Conservation (phyloP, 2,329 filamentous ascomycete genomes). For the Fusarium sp. region DNA sequence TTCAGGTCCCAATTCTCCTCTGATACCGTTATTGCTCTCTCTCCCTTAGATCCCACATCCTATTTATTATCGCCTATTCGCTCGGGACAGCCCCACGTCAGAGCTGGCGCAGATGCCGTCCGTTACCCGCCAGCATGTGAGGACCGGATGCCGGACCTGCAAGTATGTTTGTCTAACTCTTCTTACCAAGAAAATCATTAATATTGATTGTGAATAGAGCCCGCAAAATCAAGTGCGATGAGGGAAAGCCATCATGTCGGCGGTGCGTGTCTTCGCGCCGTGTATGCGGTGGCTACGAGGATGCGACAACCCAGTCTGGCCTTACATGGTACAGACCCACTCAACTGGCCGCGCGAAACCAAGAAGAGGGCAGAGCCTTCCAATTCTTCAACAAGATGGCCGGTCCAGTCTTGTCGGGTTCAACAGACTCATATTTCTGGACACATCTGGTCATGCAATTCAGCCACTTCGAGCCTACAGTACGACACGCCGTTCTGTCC, state of each 20-base stretch:
- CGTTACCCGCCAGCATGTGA: not conserved
- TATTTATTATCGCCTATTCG: not conserved
- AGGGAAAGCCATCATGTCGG: slow-evolving; percentile 2
- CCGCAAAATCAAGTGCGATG: slow-evolving; percentile 17
- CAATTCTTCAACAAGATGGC: slow-evolving; percentile 29
- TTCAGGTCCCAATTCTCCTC: not conserved
- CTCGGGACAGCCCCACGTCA: slow-evolving; percentile 4
- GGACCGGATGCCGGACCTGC: slow-evolving; percentile 12
- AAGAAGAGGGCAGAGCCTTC: slow-evolving; percentile 17
- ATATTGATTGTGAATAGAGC: not conserved
- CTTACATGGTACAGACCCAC: slow-evolving; percentile 19
- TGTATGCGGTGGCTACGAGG: slow-evolving; percentile 7
- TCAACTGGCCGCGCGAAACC: slow-evolving; percentile 10
- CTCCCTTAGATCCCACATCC: not conserved
- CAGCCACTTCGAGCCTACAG: slow-evolving; percentile 26
- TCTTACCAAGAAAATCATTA: not conserved
- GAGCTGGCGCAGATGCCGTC: not conserved
- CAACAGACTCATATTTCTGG: slow-evolving; percentile 36
- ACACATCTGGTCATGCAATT: slow-evolving; percentile 38
- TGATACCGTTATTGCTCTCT: too few species aligned
- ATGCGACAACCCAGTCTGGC: not conserved
- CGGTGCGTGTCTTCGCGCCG: slow-evolving; percentile 5
- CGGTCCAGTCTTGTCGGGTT: slow-evolving; percentile 17
- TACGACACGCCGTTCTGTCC: slow-evolving; percentile 28
- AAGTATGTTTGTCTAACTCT: not conserved